Conservation (phyloP, 805 yeast species). For the Wickerhamomyces canadensis region DNA sequence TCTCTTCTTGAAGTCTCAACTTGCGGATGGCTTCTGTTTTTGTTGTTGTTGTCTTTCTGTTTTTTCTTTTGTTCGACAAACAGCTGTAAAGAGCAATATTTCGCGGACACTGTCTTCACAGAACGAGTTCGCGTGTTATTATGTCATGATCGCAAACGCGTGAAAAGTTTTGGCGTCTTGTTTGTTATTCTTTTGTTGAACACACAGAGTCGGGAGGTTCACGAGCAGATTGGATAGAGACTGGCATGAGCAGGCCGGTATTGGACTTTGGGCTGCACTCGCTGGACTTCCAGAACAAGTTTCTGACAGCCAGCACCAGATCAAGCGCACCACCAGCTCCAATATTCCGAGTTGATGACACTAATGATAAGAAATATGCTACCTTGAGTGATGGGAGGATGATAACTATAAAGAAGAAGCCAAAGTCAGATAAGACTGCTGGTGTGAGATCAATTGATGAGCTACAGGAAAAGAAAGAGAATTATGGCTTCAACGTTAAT, state of each 20-base stretch:
- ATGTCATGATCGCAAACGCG: too few species aligned
- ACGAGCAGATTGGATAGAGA: too few species aligned
- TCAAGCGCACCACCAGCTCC: background rate
- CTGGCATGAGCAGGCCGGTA: constrained; percentile 16
- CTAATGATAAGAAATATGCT: background rate
- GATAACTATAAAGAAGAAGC: background rate
- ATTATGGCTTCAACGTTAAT: constrained; percentile 35
- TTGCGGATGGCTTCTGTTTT: too few species aligned
- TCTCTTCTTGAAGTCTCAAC: too few species aligned
- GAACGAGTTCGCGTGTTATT: too few species aligned
- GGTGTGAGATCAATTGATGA: background rate
- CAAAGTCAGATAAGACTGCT: background rate
- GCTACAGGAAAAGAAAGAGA: constrained; percentile 20
- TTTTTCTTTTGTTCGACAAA: too few species aligned
- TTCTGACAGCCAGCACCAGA: constrained; percentile 4
- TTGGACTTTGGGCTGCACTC: constrained; percentile 16
- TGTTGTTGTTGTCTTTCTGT: too few species aligned
- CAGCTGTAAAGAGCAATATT: too few species aligned
- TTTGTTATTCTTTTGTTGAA: background rate
- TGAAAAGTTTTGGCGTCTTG: too few species aligned
- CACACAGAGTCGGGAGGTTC: too few species aligned
- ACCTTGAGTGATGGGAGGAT: background rate
- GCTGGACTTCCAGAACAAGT: constrained; percentile 16
- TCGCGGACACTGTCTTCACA: too few species aligned
- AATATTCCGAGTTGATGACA: background rate